A percentile compares a stretch with the other conserved stretches of the same genome.
These are phyloP conservation scores for Arthroderma sp. DNA, from an alignment of 2,329 filamentous ascomycete genomes.

Conservation along the genomic window DNA sequence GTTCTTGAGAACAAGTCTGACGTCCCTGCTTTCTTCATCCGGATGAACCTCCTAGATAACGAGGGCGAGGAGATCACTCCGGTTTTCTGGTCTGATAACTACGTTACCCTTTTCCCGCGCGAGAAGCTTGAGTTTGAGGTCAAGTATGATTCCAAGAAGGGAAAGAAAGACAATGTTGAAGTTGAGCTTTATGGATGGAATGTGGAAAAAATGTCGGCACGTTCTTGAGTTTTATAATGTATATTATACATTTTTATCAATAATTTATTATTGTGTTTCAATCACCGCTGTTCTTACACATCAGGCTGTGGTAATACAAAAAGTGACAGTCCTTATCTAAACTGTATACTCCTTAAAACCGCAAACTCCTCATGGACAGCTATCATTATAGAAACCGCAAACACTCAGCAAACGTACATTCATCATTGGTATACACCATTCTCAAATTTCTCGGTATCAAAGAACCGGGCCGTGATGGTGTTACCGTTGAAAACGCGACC, in stretches of 20 bases:
- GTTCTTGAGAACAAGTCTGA: slow-evolving; percentile 39
- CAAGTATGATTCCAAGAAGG: slow-evolving; percentile 7
- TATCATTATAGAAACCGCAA: neutral
- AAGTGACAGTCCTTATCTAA: too few relatives aligned
- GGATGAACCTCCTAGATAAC: slow-evolving; percentile 37
- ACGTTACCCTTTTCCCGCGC: slow-evolving; percentile 46
- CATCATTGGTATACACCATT: slow-evolving; percentile 40
- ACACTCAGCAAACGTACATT: slow-evolving; percentile 2
- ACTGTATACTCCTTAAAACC: neutral
- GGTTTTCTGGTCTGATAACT: slow-evolving; percentile 50
- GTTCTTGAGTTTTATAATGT: neutral
- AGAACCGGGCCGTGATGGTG: slow-evolving; percentile 68
- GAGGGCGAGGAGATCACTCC: slow-evolving; percentile 35
- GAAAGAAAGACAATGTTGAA: neutral
- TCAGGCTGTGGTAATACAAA: too few relatives aligned
- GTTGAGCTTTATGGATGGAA: slow-evolving; percentile 1
- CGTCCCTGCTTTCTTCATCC: slow-evolving; percentile 45
- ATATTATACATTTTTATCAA: too few relatives aligned
- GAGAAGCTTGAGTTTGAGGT: slow-evolving; percentile 37
- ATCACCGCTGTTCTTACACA: too few relatives aligned
- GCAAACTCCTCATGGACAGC: neutral
- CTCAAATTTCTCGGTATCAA: slow-evolving; percentile 71
- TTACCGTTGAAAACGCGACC: slow-evolving; percentile 83
- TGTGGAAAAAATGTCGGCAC: neutral
- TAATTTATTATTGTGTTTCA: too few relatives aligned